Conservation (phyloP, 306 rosid species). For the Benincasa hispida region DNA sequence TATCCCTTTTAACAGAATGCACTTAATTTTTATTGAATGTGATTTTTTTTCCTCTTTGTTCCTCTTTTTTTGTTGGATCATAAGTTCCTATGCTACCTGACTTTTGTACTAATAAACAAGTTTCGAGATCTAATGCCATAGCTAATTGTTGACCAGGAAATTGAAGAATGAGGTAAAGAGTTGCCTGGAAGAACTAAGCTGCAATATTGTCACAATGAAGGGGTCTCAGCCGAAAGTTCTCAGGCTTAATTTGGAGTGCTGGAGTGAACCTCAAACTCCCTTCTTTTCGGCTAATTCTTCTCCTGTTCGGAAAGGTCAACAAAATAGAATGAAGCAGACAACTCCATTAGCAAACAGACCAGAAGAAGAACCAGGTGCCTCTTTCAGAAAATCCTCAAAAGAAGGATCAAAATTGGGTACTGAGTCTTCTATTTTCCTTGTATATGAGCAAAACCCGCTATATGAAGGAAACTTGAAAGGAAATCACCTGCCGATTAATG, state of each 20-base stretch:
- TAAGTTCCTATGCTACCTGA: neutral
- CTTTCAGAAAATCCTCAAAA: conserved; percentile 39
- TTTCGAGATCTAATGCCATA: neutral
- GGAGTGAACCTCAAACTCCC: conserved; percentile 65
- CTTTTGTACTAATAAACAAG: neutral
- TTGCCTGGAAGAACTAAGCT: conserved; percentile 73
- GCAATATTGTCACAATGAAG: conserved; percentile 78
- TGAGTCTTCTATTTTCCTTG: conserved; percentile 53
- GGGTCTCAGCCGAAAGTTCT: conserved; percentile 72
- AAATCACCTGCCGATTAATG: conserved; percentile 19
- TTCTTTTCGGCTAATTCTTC: conserved; percentile 70
- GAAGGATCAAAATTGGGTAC: conserved; percentile 48
- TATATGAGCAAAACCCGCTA: conserved; percentile 78
- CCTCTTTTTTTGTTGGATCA: neutral
- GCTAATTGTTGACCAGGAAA: conserved; percentile 40
- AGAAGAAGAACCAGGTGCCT: conserved; percentile 60
- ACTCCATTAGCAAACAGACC: conserved; percentile 74
- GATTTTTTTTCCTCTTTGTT: neutral
- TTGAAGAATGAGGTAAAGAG: conserved; percentile 78
- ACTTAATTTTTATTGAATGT: neutral
- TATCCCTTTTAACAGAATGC: neutral
- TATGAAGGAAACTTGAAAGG: conserved; percentile 32
- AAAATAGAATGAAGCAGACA: conserved; percentile 57
- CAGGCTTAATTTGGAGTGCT: conserved; percentile 63
- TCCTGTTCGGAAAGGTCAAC: conserved; percentile 37